Evolutionary conservation across 768 basidiomycete genomes (phyloP).

Genomic region (Collybia mongolica): DNA sequence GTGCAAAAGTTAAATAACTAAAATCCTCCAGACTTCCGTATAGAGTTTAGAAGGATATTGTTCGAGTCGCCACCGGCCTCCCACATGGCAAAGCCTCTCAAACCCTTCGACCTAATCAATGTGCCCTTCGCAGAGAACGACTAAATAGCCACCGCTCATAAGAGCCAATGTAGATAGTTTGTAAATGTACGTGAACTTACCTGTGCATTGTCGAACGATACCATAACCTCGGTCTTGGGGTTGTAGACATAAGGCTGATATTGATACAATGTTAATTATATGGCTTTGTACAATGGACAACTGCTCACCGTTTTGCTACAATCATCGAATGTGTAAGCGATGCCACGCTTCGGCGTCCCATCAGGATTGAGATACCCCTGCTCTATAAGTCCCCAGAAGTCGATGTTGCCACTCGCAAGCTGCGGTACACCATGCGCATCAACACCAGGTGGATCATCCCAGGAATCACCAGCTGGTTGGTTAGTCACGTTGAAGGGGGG

Average conservation of each 20-base stretch:
- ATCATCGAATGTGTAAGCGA: conserved; percentile 53
- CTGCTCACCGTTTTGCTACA: conserved; percentile 72
- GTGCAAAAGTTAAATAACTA: conserved; percentile 1
- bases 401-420: conserved; percentile 49
- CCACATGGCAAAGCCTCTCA: conserved; percentile 73
- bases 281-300: background rate
- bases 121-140: conserved; percentile 51
- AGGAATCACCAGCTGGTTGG: conserved; percentile 59
- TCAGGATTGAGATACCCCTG: conserved; percentile 51
- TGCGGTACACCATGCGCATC: conserved; percentile 59
- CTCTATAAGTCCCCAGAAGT: conserved; percentile 66
- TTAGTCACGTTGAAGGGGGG: conserved; percentile 51
- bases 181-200: conserved; percentile 16
- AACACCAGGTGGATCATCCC: conserved; percentile 51
- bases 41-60: conserved; percentile 42
- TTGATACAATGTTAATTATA: background rate
- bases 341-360: conserved; percentile 47
- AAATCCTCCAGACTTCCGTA: conserved; percentile 29
- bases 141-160: conserved; percentile 14
- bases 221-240: conserved; percentile 38
- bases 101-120: conserved; percentile 48
- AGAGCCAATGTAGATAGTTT: background rate
- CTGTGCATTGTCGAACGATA: conserved; percentile 46
- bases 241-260: conserved; percentile 46
- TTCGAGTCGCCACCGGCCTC: conserved; percentile 67